These are phyloP conservation scores for Penicillium sp. DNA, from an alignment of 2,329 filamentous ascomycete species.

Conservation along the genomic window DNA sequence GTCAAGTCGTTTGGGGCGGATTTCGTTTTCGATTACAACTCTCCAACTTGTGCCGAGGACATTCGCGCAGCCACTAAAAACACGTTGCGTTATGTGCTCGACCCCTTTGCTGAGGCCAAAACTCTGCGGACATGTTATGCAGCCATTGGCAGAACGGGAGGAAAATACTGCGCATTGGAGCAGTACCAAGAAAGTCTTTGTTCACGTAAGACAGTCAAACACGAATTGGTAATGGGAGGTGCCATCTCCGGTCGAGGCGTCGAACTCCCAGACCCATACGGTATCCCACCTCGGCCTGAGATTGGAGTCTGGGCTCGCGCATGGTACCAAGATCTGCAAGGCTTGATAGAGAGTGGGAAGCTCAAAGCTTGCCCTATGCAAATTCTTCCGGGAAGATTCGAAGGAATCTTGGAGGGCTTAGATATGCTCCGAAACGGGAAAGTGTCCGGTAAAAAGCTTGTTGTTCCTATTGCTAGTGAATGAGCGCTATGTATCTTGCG, in stretches of 20 bases:
- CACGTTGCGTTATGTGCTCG: slow-evolving; percentile 20
- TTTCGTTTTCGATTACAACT: slow-evolving; percentile 39
- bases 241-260: slow-evolving; percentile 24
- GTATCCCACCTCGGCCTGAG: slow-evolving; percentile 17
- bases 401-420: slow-evolving; percentile 19
- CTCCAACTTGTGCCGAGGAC: slow-evolving; percentile 30
- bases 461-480: slow-evolving; percentile 8
- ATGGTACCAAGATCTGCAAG: slow-evolving; percentile 20
- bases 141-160: slow-evolving; percentile 22
- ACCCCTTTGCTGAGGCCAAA: slow-evolving; percentile 23
- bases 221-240: slow-evolving; percentile 27
- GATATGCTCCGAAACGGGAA: slow-evolving; percentile 17
- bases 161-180: slow-evolving; percentile 24
- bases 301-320: slow-evolving; percentile 21
- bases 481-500: no score
- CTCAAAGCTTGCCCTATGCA: slow-evolving; percentile 16
- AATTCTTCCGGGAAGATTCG: slow-evolving; percentile 14
- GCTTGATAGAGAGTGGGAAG: slow-evolving; percentile 11
- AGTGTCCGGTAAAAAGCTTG: slow-evolving; percentile 24
- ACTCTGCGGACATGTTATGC: slow-evolving; percentile 23
- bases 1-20: slow-evolving; percentile 38
- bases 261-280: slow-evolving; percentile 24
- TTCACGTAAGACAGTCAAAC: slow-evolving; percentile 20
- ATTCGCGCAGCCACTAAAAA: slow-evolving; percentile 39
- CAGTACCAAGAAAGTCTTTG: slow-evolving; percentile 23